A percentile compares a stretch with the other conserved stretches of the same genome.
Evolutionary conservation across 371 early-diverging fungal species (phyloP).

Genomic region (Mortierella sp.): DNA sequence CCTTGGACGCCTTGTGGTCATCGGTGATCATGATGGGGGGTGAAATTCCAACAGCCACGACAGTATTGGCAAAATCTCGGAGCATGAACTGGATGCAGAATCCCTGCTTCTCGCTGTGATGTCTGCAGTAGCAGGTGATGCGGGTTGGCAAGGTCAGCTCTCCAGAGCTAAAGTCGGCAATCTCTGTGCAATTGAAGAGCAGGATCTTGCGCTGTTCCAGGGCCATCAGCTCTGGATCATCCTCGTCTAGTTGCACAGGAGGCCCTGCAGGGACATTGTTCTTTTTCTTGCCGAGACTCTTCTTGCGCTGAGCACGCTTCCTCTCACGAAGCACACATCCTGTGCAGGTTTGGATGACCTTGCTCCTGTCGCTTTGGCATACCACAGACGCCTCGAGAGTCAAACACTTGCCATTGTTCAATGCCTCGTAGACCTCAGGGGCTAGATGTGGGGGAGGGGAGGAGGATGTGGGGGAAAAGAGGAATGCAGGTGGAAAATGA

Average conservation of each 20-base stretch:
- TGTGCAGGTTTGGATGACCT: slow-evolving; percentile 82
- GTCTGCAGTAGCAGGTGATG: slow-evolving; percentile 96
- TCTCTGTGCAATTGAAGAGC: slow-evolving; percentile 88
- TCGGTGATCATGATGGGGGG: slow-evolving; percentile 97
- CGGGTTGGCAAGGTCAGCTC: slow-evolving; percentile 91
- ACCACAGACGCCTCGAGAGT: slow-evolving; percentile 83
- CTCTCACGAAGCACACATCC: slow-evolving; percentile 90
- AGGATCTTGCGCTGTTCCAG: slow-evolving; percentile 78
- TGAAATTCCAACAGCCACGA: slow-evolving; percentile 85
- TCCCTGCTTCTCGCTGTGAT: slow-evolving; percentile 91
- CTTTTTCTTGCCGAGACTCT: slow-evolving; percentile 54
- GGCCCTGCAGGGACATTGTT: slow-evolving; percentile 23
- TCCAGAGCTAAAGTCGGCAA: slow-evolving; percentile 91
- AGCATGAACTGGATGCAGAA: slow-evolving; percentile 87
- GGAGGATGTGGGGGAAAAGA: no score
- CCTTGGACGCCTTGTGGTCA: slow-evolving; percentile 92
- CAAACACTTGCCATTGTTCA: slow-evolving; percentile 59
- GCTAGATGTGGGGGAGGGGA: no score
- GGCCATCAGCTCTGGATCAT: slow-evolving; percentile 63
- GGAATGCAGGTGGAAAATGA: no score
- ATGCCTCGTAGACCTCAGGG: slow-evolving; percentile 43
- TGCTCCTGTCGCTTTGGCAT: slow-evolving; percentile 85
- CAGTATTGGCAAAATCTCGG: slow-evolving; percentile 71
- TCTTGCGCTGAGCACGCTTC: slow-evolving; percentile 49
- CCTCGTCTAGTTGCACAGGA: slow-evolving; percentile 53